Percentiles rank a stretch among this genome's conserved stretches.
These are phyloP conservation scores for Lactarius vividus DNA, from an alignment of 768 basidiomycete genomes.

Conservation along the genomic window DNA sequence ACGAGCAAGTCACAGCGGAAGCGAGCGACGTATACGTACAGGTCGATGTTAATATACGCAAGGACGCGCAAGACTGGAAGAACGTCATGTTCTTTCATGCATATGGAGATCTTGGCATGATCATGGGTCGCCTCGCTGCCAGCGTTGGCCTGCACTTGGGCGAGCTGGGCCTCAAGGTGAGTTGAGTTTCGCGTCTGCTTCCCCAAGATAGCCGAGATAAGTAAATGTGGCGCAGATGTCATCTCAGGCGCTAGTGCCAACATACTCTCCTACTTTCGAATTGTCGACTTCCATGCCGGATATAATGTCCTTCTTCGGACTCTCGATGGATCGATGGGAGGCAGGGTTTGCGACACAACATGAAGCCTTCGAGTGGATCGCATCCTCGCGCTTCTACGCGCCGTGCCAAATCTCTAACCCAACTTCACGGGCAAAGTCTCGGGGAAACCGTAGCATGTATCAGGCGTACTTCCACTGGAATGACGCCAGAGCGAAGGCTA, in stretches of 20 bases:
- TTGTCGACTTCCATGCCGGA: conserved; percentile 49
- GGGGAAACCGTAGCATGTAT: conserved; percentile 55
- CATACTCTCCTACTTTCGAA: conserved; percentile 41
- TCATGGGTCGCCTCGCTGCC: conserved; percentile 54
- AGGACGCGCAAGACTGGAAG: conserved; percentile 47
- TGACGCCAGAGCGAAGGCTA: neutral
- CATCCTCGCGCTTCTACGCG: conserved; percentile 52
- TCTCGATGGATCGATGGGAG: conserved; percentile 50
- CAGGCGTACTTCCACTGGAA: conserved; percentile 48
- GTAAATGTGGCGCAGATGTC: conserved; percentile 38
- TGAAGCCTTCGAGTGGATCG: conserved; percentile 58
- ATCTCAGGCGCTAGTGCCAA: conserved; percentile 37
- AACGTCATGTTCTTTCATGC: conserved; percentile 54
- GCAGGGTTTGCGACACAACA: conserved; percentile 53
- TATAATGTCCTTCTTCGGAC: conserved; percentile 55
- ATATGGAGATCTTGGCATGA: conserved; percentile 74
- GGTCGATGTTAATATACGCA: conserved; percentile 64
- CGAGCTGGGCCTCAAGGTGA: conserved; percentile 57
- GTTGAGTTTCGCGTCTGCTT: neutral
- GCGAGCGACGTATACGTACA: conserved; percentile 39
- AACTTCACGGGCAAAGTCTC: conserved; percentile 39
- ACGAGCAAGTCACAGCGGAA: conserved; percentile 14
- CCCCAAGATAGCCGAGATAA: neutral
- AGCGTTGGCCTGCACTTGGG: conserved; percentile 51
- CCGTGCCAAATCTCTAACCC: conserved; percentile 36